A percentile compares a stretch with the other conserved stretches of the same genome.
phyloP scores from a whole-genome alignment of 805 yeast genomes.

The Yamadazyma olivae region DNA sequence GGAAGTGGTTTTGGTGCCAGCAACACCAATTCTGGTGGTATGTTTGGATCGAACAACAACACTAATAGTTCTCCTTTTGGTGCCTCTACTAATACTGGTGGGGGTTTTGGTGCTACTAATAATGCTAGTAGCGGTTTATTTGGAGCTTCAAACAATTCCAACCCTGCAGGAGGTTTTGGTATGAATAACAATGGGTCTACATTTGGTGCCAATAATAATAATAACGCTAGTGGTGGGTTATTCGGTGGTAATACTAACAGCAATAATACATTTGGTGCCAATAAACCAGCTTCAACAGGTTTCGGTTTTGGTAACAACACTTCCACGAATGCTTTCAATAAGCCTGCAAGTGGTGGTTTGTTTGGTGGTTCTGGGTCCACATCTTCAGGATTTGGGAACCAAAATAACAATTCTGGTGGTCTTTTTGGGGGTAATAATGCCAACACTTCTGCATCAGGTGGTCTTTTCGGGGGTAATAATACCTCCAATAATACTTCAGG shows the following conservation, averaged over 20 bases:
- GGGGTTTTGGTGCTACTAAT: constrained; percentile 31
- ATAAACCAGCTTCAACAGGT: constrained; percentile 17
- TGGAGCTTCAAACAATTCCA: constrained; percentile 20
- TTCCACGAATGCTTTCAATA: constrained; percentile 21
- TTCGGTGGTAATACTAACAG: constrained; percentile 29
- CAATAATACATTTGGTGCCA: constrained; percentile 27
- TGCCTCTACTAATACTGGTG: constrained; percentile 16
- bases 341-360: constrained; percentile 25
- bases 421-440: constrained; percentile 16
- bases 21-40: constrained; percentile 17
- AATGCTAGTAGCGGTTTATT: constrained; percentile 19
- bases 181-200: constrained; percentile 13
- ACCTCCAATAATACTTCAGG: constrained; percentile 15
- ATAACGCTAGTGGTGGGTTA: constrained; percentile 11
- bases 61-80: constrained; percentile 30
- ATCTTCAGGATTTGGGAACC: constrained; percentile 20
- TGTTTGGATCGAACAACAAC: constrained; percentile 20
- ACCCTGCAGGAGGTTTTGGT: constrained; percentile 39
- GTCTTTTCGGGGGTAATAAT: constrained; percentile 12
- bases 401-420: constrained; percentile 19
- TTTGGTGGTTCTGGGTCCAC: constrained; percentile 21
- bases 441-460: constrained; percentile 16
- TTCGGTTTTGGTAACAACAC: constrained; percentile 14
- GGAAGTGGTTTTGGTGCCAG: constrained; percentile 28
- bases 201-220: constrained; percentile 21